Conservation (phyloP, 2,329 filamentous ascomycete genomes). For the Fusarium protoensiforme region DNA sequence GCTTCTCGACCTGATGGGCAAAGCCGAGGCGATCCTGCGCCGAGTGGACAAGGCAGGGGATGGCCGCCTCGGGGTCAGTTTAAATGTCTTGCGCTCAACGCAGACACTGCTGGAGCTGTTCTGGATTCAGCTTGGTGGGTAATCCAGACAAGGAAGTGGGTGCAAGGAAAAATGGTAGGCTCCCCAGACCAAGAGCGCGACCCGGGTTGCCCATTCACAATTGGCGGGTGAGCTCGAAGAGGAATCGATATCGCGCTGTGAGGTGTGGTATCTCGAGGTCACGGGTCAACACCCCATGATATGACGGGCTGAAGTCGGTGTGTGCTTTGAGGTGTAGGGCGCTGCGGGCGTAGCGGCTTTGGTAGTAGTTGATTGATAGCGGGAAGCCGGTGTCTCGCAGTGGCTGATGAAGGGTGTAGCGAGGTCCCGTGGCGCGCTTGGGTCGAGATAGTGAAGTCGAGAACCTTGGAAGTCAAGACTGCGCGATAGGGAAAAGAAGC, state of each 20-base stretch:
- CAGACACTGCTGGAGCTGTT: conserved; percentile 11
- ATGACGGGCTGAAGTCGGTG: conserved; percentile 38
- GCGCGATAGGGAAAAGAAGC: conserved; percentile 25
- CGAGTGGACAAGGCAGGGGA: conserved; percentile 24
- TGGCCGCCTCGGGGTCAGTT: conserved; percentile 28
- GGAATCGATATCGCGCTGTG: conserved; percentile 23
- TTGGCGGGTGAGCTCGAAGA: neutral
- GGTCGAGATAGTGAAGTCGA: conserved; percentile 12
- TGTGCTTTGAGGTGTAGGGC: conserved; percentile 29
- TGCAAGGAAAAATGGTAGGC: conserved; percentile 22
- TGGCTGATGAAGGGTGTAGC: conserved; percentile 2
- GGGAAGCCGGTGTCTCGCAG: conserved; percentile 31
- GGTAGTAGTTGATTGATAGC: conserved; percentile 39
- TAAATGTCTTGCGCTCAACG: conserved; percentile 12
- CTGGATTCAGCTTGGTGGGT: conserved; percentile 9
- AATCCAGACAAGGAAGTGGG: conserved; percentile 19
- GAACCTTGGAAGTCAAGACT: conserved; percentile 8
- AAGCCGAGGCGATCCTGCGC: conserved; percentile 29
- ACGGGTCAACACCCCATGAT: conserved; percentile 42
- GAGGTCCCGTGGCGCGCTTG: conserved; percentile 28
- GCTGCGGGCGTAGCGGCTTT: conserved; percentile 36
- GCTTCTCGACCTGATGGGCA: conserved; percentile 14
- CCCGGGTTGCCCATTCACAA: conserved; percentile 1
- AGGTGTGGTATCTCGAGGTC: conserved; percentile 35
- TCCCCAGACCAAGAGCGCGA: neutral